Conservation (phyloP, 257 asterid genomes). For the Nicotiana paniculata region DNA sequence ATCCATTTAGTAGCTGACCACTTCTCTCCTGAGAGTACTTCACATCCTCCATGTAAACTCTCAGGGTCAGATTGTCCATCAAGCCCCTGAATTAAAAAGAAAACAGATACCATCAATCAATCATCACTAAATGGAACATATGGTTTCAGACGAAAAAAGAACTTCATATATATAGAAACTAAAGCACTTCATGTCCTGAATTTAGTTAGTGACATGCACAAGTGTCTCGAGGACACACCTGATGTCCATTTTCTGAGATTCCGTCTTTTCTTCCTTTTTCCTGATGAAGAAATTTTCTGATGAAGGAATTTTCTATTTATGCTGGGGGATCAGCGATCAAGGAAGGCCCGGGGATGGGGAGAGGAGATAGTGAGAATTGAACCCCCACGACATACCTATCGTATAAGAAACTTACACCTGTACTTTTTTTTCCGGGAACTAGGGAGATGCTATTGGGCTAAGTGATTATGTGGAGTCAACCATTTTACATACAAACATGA, state of each 20-base stretch:
- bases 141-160: background rate
- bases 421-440: too few species aligned
- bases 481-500: too few species aligned
- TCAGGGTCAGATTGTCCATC: conserved; percentile 65
- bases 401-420: too few species aligned
- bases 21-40: conserved; percentile 72
- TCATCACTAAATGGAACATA: background rate
- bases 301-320: too few species aligned
- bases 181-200: background rate
- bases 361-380: too few species aligned
- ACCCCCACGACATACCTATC: too few species aligned
- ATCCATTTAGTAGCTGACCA: conserved; percentile 98
- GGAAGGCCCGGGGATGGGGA: too few species aligned
- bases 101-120: background rate
- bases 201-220: background rate
- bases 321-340: too few species aligned
- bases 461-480: too few species aligned
- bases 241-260: background rate
- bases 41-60: conserved; percentile 84
- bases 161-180: background rate
- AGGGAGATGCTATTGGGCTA: too few species aligned
- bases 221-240: background rate
- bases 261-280: too few species aligned
- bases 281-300: too few species aligned
- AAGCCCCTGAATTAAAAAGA: conserved; percentile 48